Evolutionary conservation across 371 early-diverging fungal species (phyloP).

Genomic region (Actinomortierella ambigua): DNA sequence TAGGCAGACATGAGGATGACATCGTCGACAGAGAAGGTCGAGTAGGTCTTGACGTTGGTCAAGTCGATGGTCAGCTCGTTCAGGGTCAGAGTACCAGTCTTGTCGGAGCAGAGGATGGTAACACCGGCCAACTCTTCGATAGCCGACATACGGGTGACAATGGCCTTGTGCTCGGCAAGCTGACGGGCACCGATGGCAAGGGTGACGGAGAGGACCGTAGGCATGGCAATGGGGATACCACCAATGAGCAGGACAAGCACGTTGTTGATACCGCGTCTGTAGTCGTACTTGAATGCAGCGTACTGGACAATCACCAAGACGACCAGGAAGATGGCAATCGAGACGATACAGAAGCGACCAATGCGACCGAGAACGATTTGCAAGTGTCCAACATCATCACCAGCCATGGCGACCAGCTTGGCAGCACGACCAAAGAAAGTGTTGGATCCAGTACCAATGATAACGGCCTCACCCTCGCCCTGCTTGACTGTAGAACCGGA

Average conservation of each 20-base stretch:
- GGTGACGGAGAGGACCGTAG: constrained; percentile 88
- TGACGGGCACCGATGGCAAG: constrained; percentile 93
- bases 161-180: constrained; percentile 91
- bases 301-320: constrained; percentile 83
- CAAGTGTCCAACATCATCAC: constrained; percentile 88
- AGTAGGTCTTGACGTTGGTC: constrained; percentile 67
- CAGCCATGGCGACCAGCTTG: constrained; percentile 76
- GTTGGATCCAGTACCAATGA: constrained; percentile 82
- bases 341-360: constrained; percentile 83
- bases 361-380: constrained; percentile 88
- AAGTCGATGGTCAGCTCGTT: constrained; percentile 84
- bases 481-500: constrained; percentile 89
- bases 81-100: constrained; percentile 95
- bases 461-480: constrained; percentile 88
- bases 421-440: constrained; percentile 93
- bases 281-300: constrained; percentile 71
- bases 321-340: constrained; percentile 72
- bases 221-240: constrained; percentile 83
- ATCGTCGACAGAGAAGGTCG: constrained; percentile 58
- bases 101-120: constrained; percentile 93
- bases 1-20: constrained; percentile 66
- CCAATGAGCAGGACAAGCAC: constrained; percentile 77
- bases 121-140: constrained; percentile 96
- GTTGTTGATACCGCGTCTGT: constrained; percentile 75
- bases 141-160: constrained; percentile 85